Evolutionary conservation across 2,329 filamentous ascomycete genomes (phyloP).

Genomic region (Bipolaris oryzae): DNA sequence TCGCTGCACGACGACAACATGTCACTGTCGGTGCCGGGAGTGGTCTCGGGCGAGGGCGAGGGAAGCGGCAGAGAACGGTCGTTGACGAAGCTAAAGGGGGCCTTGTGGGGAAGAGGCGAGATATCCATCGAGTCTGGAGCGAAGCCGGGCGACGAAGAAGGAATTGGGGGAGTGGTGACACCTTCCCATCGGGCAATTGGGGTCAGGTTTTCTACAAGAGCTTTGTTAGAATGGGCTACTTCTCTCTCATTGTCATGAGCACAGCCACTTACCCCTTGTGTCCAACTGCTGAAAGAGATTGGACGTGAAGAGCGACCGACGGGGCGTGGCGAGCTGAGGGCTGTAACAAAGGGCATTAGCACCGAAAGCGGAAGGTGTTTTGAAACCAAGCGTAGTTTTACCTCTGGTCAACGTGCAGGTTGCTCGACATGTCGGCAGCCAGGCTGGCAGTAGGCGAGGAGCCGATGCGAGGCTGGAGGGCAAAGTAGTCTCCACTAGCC

Average conservation of each 20-base stretch:
- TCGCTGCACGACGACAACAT: slow-evolving; percentile 49
- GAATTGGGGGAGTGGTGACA: slow-evolving; percentile 82
- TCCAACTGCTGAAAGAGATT: slow-evolving; percentile 67
- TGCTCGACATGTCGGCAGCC: slow-evolving; percentile 92
- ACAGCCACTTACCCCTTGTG: slow-evolving; percentile 62
- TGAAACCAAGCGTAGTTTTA: slow-evolving; percentile 53
- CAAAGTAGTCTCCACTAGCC: slow-evolving; percentile 79
- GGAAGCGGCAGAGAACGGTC: slow-evolving; percentile 70
- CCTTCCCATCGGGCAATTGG: slow-evolving; percentile 62
- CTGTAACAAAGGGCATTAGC: slow-evolving; percentile 60
- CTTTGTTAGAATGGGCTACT: slow-evolving; percentile 36
- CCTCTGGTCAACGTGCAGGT: slow-evolving; percentile 96
- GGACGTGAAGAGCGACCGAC: slow-evolving; percentile 81
- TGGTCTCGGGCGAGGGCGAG: slow-evolving; percentile 71
- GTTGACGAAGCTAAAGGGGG: slow-evolving; percentile 64
- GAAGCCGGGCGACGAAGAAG: slow-evolving; percentile 79
- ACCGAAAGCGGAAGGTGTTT: slow-evolving; percentile 22
- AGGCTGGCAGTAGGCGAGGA: slow-evolving; percentile 91
- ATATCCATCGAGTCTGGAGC: slow-evolving; percentile 85
- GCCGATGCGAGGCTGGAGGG: slow-evolving; percentile 74
- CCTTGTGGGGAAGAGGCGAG: slow-evolving; percentile 86
- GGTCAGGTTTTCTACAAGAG: slow-evolving; percentile 51
- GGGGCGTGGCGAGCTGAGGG: slow-evolving; percentile 80
- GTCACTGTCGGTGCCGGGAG: slow-evolving; percentile 53
- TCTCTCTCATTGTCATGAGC: slow-evolving; percentile 15